phyloP scores from a whole-genome alignment of 495 filamentous ascomycete genomes.

The Aspergillus olivimuriae region DNA sequence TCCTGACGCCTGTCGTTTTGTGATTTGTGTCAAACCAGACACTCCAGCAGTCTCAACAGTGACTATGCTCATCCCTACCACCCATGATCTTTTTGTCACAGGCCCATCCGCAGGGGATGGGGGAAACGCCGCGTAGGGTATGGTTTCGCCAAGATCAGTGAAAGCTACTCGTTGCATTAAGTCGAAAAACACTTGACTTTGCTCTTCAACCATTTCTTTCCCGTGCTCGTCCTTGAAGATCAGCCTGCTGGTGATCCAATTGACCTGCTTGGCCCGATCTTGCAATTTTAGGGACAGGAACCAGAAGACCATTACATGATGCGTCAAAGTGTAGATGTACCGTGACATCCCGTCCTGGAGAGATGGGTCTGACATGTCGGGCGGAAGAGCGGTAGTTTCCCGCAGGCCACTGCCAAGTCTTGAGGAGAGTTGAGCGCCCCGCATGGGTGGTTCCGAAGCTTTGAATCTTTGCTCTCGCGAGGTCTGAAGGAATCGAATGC shows the following conservation, averaged over 20 bases:
- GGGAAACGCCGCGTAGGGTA: slow-evolving; percentile 48
- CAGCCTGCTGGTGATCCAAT: slow-evolving; percentile 87
- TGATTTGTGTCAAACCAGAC: slow-evolving; percentile 71
- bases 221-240: slow-evolving; percentile 66
- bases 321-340: slow-evolving; percentile 88
- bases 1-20: slow-evolving; percentile 76
- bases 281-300: slow-evolving; percentile 80
- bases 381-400: slow-evolving; percentile 29
- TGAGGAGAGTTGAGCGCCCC: slow-evolving; percentile 21
- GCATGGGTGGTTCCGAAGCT: slow-evolving; percentile 26
- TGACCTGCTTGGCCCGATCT: slow-evolving; percentile 75
- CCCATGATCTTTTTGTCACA: slow-evolving; percentile 70
- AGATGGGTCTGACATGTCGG: slow-evolving; percentile 25
- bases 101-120: slow-evolving; percentile 59
- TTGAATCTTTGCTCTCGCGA: slow-evolving; percentile 51
- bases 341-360: slow-evolving; percentile 47
- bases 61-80: slow-evolving; percentile 80
- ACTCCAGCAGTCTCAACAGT: slow-evolving; percentile 73
- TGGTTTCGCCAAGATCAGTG: slow-evolving; percentile 64
- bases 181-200: slow-evolving; percentile 88
- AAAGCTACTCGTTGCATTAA: slow-evolving; percentile 91
- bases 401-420: slow-evolving; percentile 38
- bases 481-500: slow-evolving; percentile 82
- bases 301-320: slow-evolving; percentile 96
- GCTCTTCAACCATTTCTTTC: slow-evolving; percentile 75